These are phyloP conservation scores for Colletotrichum graminicola DNA, from an alignment of 2,329 filamentous ascomycete species.

Conservation along the genomic window DNA sequence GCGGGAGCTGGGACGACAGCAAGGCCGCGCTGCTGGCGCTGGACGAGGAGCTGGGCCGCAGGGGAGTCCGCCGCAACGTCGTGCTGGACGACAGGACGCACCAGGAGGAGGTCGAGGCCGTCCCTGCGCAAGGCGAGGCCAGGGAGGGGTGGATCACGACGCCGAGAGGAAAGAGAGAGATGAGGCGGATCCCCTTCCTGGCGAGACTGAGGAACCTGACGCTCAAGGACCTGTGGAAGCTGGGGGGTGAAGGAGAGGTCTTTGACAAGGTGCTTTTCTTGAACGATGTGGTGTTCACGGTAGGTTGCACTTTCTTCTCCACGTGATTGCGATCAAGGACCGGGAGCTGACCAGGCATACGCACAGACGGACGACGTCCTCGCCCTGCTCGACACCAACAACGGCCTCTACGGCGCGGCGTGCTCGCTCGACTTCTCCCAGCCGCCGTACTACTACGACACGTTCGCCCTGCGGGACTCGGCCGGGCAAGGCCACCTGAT, in stretches of 20 bases:
- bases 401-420: constrained; percentile 70
- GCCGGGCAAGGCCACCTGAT: constrained; percentile 64
- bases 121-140: constrained; percentile 41
- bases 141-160: constrained; percentile 74
- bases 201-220: constrained; percentile 73
- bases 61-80: constrained; percentile 67
- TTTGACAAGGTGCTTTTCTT: constrained; percentile 72
- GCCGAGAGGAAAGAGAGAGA: constrained; percentile 63
- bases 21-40: constrained; percentile 71
- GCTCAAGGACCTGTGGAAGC: constrained; percentile 68
- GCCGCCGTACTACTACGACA: constrained; percentile 70
- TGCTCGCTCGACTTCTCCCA: constrained; percentile 72
- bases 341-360: neutral
- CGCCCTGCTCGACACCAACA: constrained; percentile 67
- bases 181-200: constrained; percentile 77
- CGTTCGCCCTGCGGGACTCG: constrained; percentile 70
- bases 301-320: constrained; percentile 47
- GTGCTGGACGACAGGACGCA: constrained; percentile 71
- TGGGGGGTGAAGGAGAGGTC: constrained; percentile 61
- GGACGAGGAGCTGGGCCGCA: constrained; percentile 63
- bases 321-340: neutral
- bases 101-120: constrained; percentile 62
- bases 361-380: constrained; percentile 66
- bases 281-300: constrained; percentile 73
- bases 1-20: constrained; percentile 76